Evolutionary conservation across 768 basidiomycete genomes (phyloP).

Genomic region (Pisolithus orientalis): DNA sequence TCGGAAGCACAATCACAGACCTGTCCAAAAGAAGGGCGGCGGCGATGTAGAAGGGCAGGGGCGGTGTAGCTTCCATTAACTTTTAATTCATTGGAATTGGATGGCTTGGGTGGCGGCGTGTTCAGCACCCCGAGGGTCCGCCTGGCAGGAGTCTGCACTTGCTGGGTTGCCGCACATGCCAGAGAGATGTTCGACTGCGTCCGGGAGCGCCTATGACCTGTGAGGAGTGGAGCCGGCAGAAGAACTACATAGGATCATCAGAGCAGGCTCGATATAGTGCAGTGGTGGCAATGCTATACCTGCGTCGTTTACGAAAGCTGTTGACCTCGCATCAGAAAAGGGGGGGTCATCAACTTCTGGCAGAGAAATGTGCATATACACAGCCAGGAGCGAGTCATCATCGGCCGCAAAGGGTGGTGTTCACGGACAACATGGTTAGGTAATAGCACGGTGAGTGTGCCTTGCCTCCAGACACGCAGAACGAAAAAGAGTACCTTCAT

Average conservation of each 20-base stretch:
- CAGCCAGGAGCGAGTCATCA: constrained; percentile 5
- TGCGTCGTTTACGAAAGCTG: constrained; percentile 44
- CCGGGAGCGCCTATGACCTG: constrained; percentile 48
- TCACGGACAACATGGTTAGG: constrained; percentile 5
- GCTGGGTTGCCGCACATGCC: constrained; percentile 19
- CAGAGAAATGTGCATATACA: constrained; percentile 35
- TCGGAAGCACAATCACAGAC: constrained; percentile 22
- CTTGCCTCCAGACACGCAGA: constrained; percentile 12
- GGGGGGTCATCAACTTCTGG: constrained; percentile 42
- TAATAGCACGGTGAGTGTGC: background rate
- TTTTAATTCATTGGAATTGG: constrained; percentile 48
- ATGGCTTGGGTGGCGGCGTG: constrained; percentile 65
- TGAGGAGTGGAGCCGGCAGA: constrained; percentile 54
- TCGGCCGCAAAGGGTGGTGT: constrained; percentile 2
- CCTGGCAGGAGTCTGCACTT: constrained; percentile 26
- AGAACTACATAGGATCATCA: constrained; percentile 35
- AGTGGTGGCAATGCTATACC: constrained; percentile 28
- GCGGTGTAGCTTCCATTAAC: constrained; percentile 70
- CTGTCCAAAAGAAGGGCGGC: constrained; percentile 35
- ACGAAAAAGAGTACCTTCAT: constrained; percentile 37
- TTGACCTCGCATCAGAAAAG: constrained; percentile 43
- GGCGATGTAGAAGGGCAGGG: constrained; percentile 49
- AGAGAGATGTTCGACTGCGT: constrained; percentile 50
- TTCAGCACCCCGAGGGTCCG: constrained; percentile 33
- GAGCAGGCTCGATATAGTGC: constrained; percentile 13